A percentile compares a stretch with the other conserved stretches of the same genome.
These are phyloP conservation scores for Oldenlandia corymbosa DNA, from an alignment of 257 asterid species.

Conservation along the genomic window DNA sequence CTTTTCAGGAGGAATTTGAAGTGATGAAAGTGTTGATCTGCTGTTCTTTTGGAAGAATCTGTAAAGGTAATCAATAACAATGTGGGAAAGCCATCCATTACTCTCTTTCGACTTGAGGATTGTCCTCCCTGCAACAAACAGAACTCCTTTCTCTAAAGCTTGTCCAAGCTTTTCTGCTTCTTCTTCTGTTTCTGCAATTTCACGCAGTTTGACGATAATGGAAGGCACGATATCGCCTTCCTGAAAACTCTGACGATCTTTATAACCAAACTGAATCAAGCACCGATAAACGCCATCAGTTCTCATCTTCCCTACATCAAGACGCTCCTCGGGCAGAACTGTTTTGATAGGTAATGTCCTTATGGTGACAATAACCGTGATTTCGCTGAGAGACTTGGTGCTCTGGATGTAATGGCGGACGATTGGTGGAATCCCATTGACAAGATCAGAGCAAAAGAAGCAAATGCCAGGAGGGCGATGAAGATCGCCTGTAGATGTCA, in stretches of 20 bases:
- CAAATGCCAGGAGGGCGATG: neutral
- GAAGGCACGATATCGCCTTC: neutral
- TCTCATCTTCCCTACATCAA: constrained; percentile 4
- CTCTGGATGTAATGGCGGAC: constrained; percentile 6
- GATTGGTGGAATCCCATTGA: constrained; percentile 15
- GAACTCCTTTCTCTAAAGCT: constrained; percentile 1
- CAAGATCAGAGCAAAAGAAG: no score
- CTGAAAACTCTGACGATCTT: neutral
- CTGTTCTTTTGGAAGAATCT: constrained; percentile 13
- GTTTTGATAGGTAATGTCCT: constrained; percentile 2
- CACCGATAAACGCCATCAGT: constrained; percentile 17
- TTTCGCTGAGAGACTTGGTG: neutral
- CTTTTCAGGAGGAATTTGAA: constrained; percentile 7
- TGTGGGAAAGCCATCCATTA: constrained; percentile 5
- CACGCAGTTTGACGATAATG: neutral
- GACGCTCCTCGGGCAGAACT: constrained; percentile 7
- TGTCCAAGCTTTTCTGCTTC: neutral
- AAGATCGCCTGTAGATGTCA: neutral
- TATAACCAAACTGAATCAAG: constrained; percentile 16
- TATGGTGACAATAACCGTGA: neutral
- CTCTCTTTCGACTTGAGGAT: constrained; percentile 8
- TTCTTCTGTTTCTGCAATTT: neutral
- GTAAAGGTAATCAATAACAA: constrained; percentile 4
- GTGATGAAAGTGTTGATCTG: neutral
- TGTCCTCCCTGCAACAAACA: constrained; percentile 12